Evolutionary conservation across 495 filamentous ascomycete genomes (phyloP).

Genomic region (Hypoxylon intermedium): DNA sequence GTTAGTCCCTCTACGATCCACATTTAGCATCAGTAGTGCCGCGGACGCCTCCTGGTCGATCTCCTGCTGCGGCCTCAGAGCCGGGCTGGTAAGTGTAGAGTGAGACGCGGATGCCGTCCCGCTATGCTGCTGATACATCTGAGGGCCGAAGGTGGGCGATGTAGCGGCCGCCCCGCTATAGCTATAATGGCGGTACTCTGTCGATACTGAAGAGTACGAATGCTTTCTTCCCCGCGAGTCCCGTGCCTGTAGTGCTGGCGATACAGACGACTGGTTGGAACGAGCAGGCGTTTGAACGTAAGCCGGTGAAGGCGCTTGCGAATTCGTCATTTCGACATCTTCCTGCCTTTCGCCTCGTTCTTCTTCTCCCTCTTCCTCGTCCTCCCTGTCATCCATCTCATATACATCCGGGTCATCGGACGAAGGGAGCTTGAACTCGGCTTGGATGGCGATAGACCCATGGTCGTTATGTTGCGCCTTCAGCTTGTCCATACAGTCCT

Average conservation of each 20-base stretch:
- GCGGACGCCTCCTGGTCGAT: slow-evolving; percentile 81
- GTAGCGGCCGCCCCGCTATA: slow-evolving; percentile 53
- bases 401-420: slow-evolving; percentile 37
- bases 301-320: slow-evolving; percentile 45
- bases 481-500: slow-evolving; percentile 83
- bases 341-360: slow-evolving; percentile 38
- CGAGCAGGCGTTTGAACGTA: slow-evolving; percentile 41
- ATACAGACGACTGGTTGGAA: slow-evolving; percentile 54
- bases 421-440: slow-evolving; percentile 32
- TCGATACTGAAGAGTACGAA: slow-evolving; percentile 55
- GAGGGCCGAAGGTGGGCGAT: slow-evolving; percentile 56
- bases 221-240: slow-evolving; percentile 49
- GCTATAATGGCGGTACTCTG: slow-evolving; percentile 53
- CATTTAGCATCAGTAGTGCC: slow-evolving; percentile 80
- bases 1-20: slow-evolving; percentile 61
- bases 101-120: slow-evolving; percentile 45
- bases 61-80: slow-evolving; percentile 54
- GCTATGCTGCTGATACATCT: slow-evolving; percentile 39
- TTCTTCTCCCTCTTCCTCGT: slow-evolving; percentile 32
- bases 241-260: slow-evolving; percentile 55
- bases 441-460: slow-evolving; percentile 18
- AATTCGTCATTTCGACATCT: slow-evolving; percentile 60
- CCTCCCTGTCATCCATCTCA: slow-evolving; percentile 39
- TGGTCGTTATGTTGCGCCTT: slow-evolving; percentile 63
- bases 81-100: slow-evolving; percentile 59